phyloP scores from a whole-genome alignment of 2,329 filamentous ascomycete species.

The Phyllosticta paracitricarpa region DNA sequence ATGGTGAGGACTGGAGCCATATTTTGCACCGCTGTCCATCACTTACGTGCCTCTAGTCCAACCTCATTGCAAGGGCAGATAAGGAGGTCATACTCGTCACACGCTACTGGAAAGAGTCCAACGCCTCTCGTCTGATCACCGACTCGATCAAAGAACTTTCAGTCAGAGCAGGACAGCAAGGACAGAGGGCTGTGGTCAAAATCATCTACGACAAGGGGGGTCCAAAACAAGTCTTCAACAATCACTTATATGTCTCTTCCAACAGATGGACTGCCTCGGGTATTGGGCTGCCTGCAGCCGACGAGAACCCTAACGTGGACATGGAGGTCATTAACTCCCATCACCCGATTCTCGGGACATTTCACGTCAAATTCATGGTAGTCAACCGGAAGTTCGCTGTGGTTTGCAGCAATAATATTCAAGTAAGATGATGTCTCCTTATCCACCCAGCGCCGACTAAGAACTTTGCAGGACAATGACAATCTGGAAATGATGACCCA shows the following conservation, averaged over 20 bases:
- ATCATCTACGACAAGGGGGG: constrained; percentile 66
- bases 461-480: constrained; percentile 48
- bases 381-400: constrained; percentile 63
- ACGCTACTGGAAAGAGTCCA: constrained; percentile 64
- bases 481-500: constrained; percentile 76
- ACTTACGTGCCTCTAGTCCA: constrained; percentile 35
- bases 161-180: constrained; percentile 48
- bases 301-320: constrained; percentile 62
- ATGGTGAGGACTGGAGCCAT: constrained; percentile 30
- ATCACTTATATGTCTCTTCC: constrained; percentile 51
- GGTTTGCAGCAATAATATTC: constrained; percentile 69
- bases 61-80: constrained; percentile 63
- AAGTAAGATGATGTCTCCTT: constrained; percentile 18
- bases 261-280: constrained; percentile 45
- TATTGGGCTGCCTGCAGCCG: constrained; percentile 50
- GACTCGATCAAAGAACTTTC: constrained; percentile 62
- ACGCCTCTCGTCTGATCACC: constrained; percentile 57
- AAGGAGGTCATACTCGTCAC: constrained; percentile 65
- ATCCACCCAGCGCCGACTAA: not conserved
- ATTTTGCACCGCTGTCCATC: not conserved
- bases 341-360: constrained; percentile 58
- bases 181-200: constrained; percentile 54
- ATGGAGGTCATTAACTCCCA: constrained; percentile 67
- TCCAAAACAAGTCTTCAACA: constrained; percentile 53
- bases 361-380: constrained; percentile 69